Conservation (phyloP, 176 grass and related monocot genomes). For the Lolium perenne region DNA sequence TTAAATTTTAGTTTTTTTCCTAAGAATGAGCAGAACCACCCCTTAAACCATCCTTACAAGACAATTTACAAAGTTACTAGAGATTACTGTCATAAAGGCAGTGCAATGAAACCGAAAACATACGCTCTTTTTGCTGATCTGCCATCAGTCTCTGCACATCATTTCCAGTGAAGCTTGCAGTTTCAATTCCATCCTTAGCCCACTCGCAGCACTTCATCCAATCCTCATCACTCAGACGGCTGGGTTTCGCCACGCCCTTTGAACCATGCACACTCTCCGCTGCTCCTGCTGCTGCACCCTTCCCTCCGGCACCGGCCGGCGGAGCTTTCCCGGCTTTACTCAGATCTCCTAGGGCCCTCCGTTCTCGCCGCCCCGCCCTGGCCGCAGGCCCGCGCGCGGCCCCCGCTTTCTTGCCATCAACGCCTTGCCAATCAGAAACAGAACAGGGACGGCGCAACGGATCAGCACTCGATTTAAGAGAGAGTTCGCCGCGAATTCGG, state of each 20-base stretch:
- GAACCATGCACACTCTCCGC: neutral
- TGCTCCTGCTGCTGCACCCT: neutral
- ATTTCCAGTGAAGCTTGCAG: slow-evolving; percentile 32
- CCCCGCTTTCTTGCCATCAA: slow-evolving; percentile 41
- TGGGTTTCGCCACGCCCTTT: slow-evolving; percentile 13
- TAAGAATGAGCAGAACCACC: neutral
- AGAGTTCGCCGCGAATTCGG: neutral
- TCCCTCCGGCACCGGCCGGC: neutral
- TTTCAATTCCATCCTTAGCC: slow-evolving; percentile 31
- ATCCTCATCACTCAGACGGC: slow-evolving; percentile 16
- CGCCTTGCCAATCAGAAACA: slow-evolving; percentile 17
- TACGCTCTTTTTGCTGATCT: neutral
- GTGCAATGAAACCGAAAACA: neutral
- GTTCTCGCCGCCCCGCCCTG: slow-evolving; percentile 8
- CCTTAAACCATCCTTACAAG: too few relatives aligned
- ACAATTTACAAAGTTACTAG: neutral
- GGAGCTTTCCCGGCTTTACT: slow-evolving; percentile 1
- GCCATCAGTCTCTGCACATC: slow-evolving; percentile 22
- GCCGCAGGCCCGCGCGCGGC: neutral
- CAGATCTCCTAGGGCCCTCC: slow-evolving; percentile 34
- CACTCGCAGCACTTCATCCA: slow-evolving; percentile 40
- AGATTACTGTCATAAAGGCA: neutral
- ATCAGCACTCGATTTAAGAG: neutral
- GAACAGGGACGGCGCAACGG: neutral
- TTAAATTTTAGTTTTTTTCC: neutral